These are phyloP conservation scores for Hyphopichia homilentoma DNA, from an alignment of 805 yeast genomes.

Conservation along the genomic window DNA sequence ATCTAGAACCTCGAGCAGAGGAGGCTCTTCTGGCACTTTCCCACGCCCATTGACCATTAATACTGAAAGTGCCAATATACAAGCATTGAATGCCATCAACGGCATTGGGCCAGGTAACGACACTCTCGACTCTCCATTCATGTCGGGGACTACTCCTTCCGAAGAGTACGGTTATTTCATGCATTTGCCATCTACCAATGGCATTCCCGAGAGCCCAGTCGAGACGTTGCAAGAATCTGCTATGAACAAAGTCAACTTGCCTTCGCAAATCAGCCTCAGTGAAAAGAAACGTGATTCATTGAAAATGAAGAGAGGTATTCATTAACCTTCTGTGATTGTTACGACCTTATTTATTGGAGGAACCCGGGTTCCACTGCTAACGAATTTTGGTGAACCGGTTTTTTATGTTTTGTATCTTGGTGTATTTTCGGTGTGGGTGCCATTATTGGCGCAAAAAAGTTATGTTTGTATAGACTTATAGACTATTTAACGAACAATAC, in stretches of 20 bases:
- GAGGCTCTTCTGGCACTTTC: constrained; percentile 9
- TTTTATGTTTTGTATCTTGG: too few species aligned
- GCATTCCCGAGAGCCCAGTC: constrained; percentile 1
- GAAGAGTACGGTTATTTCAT: constrained; percentile 34
- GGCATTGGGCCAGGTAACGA: constrained; percentile 14
- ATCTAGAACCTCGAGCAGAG: constrained; percentile 13
- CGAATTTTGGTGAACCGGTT: too few species aligned
- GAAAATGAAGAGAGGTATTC: constrained; percentile 43
- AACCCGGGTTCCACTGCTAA: too few species aligned
- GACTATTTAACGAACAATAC: too few species aligned
- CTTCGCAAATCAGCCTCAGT: constrained; percentile 32
- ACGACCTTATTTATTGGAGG: too few species aligned
- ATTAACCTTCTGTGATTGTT: constrained; percentile 16
- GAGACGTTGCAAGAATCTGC: constrained; percentile 3
- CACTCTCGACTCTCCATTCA: constrained; percentile 39
- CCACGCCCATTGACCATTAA: constrained; percentile 37
- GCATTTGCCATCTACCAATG: constrained; percentile 8
- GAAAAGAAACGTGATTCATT: constrained; percentile 45
- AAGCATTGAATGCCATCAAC: constrained; percentile 19
- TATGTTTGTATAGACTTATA: too few species aligned
- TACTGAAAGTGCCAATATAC: constrained; percentile 29
- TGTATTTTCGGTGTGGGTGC: too few species aligned
- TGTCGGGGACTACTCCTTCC: constrained; percentile 33
- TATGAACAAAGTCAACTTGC: constrained; percentile 14
- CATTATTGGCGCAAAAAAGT: too few species aligned